These are phyloP conservation scores for Reutealis trisperma DNA, from an alignment of 345 rosid genomes.

Conservation along the genomic window DNA sequence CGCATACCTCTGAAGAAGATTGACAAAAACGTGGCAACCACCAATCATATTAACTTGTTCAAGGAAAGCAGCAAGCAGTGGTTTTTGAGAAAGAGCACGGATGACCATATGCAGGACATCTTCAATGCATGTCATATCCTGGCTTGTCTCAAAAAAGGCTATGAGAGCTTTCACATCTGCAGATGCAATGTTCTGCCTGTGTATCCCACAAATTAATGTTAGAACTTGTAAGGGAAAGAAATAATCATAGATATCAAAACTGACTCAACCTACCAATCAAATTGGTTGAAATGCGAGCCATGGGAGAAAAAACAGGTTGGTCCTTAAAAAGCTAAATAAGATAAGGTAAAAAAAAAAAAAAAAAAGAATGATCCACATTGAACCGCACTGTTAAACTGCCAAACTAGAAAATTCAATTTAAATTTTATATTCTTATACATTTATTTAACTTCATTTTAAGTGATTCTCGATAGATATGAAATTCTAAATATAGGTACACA, in stretches of 20 bases:
- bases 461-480: no score
- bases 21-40: conserved; percentile 84
- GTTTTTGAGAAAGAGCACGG: conserved; percentile 78
- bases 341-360: no score
- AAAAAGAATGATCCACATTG: no score
- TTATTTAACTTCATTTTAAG: no score
- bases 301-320: no score
- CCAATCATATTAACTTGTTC: conserved; percentile 86
- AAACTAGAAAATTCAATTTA: no score
- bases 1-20: conserved; percentile 81
- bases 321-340: no score
- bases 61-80: conserved; percentile 69
- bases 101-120: conserved; percentile 91
- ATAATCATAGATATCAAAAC: neutral
- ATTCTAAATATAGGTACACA: no score
- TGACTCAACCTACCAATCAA: no score
- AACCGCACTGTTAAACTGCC: no score
- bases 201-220: conserved; percentile 19
- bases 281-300: no score
- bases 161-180: conserved; percentile 72
- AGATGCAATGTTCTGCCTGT: conserved; percentile 72
- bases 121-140: conserved; percentile 89
- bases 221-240: conserved; percentile 16
- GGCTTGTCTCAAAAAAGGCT: conserved; percentile 85
- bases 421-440: no score